These are phyloP conservation scores for Blastomyces percursus DNA, from an alignment of 2,329 filamentous ascomycete species.

Conservation along the genomic window DNA sequence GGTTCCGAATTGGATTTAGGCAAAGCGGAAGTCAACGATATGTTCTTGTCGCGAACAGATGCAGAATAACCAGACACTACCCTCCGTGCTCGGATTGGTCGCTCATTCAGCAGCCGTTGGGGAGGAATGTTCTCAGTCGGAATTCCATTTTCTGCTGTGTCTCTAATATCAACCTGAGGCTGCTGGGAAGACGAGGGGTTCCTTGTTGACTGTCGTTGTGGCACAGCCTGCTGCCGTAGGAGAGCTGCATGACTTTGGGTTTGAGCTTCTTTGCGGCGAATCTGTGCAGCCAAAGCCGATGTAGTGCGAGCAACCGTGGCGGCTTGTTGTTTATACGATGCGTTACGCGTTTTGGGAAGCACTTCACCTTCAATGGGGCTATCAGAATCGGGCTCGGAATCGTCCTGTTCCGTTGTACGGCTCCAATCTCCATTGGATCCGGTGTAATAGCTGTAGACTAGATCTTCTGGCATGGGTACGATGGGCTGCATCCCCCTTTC, in stretches of 20 bases:
- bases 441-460: constrained; percentile 37
- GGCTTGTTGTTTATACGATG: constrained; percentile 21
- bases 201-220: constrained; percentile 23
- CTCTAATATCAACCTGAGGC: constrained; percentile 9
- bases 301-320: constrained; percentile 28
- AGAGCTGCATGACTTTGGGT: constrained; percentile 38
- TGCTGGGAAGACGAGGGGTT: constrained; percentile 21
- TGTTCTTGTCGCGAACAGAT: constrained; percentile 24
- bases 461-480: constrained; percentile 36
- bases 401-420: constrained; percentile 16
- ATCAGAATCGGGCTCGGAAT: constrained; percentile 17
- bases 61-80: constrained; percentile 26
- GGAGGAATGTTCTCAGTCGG: constrained; percentile 6
- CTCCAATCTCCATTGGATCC: constrained; percentile 34
- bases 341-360: constrained; percentile 21
- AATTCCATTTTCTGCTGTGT: constrained; percentile 10
- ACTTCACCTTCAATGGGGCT: constrained; percentile 15
- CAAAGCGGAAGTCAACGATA: constrained; percentile 18
- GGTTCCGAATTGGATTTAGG: constrained; percentile 25
- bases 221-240: constrained; percentile 36
- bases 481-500: constrained; percentile 35
- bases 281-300: constrained; percentile 31
- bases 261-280: constrained; percentile 27
- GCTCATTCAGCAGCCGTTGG: constrained; percentile 28
- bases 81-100: constrained; percentile 30